Evolutionary conservation across 176 grass and related monocot genomes (phyloP).

Genomic region (Zea luxurians): DNA sequence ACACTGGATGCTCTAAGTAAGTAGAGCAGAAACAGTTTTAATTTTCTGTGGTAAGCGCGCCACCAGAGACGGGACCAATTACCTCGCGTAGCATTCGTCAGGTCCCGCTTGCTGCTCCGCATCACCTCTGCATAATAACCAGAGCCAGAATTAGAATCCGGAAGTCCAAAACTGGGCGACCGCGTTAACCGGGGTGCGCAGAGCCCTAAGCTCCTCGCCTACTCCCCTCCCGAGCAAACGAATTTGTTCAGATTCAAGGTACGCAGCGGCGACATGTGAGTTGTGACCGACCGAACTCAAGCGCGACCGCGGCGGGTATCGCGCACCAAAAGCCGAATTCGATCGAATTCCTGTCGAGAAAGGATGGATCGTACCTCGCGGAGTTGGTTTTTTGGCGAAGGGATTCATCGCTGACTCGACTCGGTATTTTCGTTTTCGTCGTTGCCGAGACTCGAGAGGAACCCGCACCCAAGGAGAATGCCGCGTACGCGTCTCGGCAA

Average conservation of each 20-base stretch:
- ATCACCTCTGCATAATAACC: conserved; percentile 72
- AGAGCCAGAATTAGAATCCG: conserved; percentile 34
- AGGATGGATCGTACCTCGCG: conserved; percentile 47
- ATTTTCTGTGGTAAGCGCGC: neutral
- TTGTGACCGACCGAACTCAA: neutral
- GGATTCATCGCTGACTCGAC: conserved; percentile 58
- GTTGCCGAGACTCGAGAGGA: conserved; percentile 5
- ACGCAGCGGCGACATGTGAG: neutral
- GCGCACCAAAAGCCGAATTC: conserved; percentile 22
- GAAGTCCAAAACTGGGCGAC: neutral
- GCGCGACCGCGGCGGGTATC: conserved; percentile 1
- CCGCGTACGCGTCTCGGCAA: neutral
- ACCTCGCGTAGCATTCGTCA: conserved; percentile 85
- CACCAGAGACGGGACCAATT: conserved; percentile 1
- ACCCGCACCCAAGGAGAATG: neutral
- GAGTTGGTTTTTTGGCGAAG: conserved; percentile 83
- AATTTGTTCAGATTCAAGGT: conserved; percentile 7
- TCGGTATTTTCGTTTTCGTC: conserved; percentile 16
- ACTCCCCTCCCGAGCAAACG: neutral
- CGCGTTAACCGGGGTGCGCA: neutral
- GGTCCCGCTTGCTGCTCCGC: conserved; percentile 85
- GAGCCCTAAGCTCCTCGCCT: neutral
- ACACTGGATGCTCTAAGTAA: conserved; percentile 6
- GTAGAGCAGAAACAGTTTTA: neutral
- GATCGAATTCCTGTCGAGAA: conserved; percentile 6